A percentile compares a stretch with the other conserved stretches of the same genome.
Evolutionary conservation across 345 rosid species (phyloP).

Genomic region (Corymbia maculata): DNA sequence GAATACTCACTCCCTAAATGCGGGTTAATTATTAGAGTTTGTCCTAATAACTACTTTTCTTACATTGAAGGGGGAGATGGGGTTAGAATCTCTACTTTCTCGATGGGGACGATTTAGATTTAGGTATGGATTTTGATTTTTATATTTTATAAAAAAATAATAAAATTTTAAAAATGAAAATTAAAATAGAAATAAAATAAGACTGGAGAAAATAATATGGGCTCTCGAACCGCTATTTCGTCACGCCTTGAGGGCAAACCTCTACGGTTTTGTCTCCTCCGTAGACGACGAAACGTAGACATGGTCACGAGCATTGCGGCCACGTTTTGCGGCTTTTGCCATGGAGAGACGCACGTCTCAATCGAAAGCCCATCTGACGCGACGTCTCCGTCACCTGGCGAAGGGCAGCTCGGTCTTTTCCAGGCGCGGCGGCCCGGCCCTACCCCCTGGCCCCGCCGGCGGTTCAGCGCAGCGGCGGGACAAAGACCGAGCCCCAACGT

Average conservation of each 20-base stretch:
- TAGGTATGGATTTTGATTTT: too few relatives aligned
- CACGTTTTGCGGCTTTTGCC: conserved; percentile 15
- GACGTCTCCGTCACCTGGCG: not conserved
- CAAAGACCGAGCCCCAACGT: not conserved
- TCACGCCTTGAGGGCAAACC: not conserved
- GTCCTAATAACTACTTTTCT: too few relatives aligned
- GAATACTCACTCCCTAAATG: not conserved
- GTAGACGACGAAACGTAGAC: not conserved
- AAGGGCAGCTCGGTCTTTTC: not conserved
- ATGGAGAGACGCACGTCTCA: not conserved
- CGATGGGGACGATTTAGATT: too few relatives aligned
- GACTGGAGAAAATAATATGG: too few relatives aligned
- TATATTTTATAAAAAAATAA: too few relatives aligned
- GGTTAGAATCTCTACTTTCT: too few relatives aligned
- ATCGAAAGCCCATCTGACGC: not conserved
- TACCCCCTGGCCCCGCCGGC: not conserved
- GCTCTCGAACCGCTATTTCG: not conserved
- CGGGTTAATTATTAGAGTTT: too few relatives aligned
- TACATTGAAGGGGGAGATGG: too few relatives aligned
- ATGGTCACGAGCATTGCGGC: not conserved
- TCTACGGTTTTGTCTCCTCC: not conserved
- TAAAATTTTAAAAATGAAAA: too few relatives aligned
- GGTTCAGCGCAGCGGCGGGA: not conserved
- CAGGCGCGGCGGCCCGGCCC: not conserved
- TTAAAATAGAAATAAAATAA: too few relatives aligned